These are phyloP conservation scores for Pichia sp. DNA, from an alignment of 1,139 yeast genomes.

Conservation along the genomic window DNA sequence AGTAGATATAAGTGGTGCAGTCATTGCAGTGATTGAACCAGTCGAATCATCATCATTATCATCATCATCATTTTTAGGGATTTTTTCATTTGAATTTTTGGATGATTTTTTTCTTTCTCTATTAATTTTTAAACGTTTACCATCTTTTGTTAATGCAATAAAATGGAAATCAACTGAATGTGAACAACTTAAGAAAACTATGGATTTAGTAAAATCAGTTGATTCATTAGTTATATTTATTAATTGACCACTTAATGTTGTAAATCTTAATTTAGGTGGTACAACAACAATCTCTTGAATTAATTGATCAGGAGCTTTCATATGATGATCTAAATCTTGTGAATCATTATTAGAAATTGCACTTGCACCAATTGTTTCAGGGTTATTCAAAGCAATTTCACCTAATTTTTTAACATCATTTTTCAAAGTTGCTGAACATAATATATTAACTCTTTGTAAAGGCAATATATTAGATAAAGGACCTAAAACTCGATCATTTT, in stretches of 20 bases:
- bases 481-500: constrained; percentile 31
- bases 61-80: constrained; percentile 12
- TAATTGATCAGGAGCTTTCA: constrained; percentile 84
- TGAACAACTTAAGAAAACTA: constrained; percentile 87
- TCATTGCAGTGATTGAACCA: constrained; percentile 34
- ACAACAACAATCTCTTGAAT: constrained; percentile 70
- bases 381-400: constrained; percentile 46
- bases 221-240: constrained; percentile 35
- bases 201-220: constrained; percentile 40
- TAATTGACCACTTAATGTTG: constrained; percentile 64
- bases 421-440: constrained; percentile 94
- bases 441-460: constrained; percentile 57
- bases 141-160: constrained; percentile 57
- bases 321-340: constrained; percentile 21
- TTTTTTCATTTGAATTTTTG: constrained; percentile 7
- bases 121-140: constrained; percentile 31
- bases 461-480: constrained; percentile 54
- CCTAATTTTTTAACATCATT: constrained; percentile 76
- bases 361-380: constrained; percentile 35
- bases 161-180: constrained; percentile 93
- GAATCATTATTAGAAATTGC: constrained; percentile 30
- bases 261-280: constrained; percentile 87
- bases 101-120: constrained; percentile 19
- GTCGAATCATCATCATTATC: constrained; percentile 16
- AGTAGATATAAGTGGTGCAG: constrained; percentile 47